Base-by-base conservation (phyloP, 306 rosid genomes). In the Trifolium repens region DNA sequence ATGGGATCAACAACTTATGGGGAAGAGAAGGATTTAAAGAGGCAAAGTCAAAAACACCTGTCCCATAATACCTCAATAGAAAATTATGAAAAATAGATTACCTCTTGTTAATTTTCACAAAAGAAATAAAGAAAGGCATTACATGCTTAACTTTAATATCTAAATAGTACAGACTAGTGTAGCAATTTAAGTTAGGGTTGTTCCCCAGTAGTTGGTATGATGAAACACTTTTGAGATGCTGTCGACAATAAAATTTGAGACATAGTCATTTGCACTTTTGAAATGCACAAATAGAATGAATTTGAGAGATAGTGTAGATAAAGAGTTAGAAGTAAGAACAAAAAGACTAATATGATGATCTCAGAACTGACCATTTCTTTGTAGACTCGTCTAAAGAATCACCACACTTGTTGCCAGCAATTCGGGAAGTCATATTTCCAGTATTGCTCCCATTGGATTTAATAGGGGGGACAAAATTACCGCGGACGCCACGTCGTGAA, bases 391-490 rank as follows among this genome's bases (percentile, higher is more conserved):
- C 97, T 68, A 87, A 72, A 67, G 93, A 44, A 83, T 94, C 97
- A 71, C 86, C 97, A 15, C 78, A 52, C 86, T 87, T 94, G 83
- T 87, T 94, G 83, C 96, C 97, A 74, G 83, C 80, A 13, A 50
- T 72, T 69, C 87, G 86, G 62, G 97, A 83, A 57, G 89, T 85
- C 72, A 71, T 27, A 86, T 89, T 89, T 78, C 92, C 97, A 43
- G 75, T 73, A 73, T 72, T 78, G 22, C 83, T 82, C 72, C 94
- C 96, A 68, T 77, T 92, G 62, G 92, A 89, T 86, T 82, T 92
- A 65, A 94, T 79, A 13, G 99, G 99, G 60, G 99, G 99, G 44
- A 94, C 87, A 88, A 92, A 94, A 89, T 85, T 87, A 76, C 97
- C 93, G 46, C 91, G 96, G 79, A 81, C 54, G 30, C 94, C 91